Base-by-base conservation (phyloP, 2,329 filamentous ascomycete genomes). In the Scytalidium sp. region DNA sequence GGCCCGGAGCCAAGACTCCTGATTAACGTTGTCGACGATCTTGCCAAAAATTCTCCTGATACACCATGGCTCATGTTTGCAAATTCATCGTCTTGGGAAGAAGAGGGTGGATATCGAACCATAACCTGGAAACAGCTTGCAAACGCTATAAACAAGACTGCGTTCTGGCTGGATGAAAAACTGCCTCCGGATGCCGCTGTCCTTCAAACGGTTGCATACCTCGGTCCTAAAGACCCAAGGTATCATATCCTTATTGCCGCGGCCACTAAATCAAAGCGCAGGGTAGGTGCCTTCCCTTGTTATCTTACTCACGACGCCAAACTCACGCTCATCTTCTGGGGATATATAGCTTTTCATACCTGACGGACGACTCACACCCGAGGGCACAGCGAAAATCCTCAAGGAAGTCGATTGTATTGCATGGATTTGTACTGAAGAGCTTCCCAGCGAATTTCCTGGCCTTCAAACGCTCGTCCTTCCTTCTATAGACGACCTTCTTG, bases 401-500 rank as follows among this genome's bases (percentile, higher is more conserved):
- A 20, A 19, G 10, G 11, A 39, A 32, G 4, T 32, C n/a, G 6
- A 32, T 10, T 45, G 22, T 19, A 32, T 9, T n/a, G 23, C 15
- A 6, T 45, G 23, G n/a, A 45, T 45, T 17, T n/a, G 11, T 21
- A 45, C 43, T 3, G 8, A 45, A 8, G 43, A 45, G 17, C 11
- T 20, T 2, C 5, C 15, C 11, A 5, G 11, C 8, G 11, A 17
- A 15, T 15, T 32, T 29, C 23, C 23, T 5, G 17, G 9, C 6
- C 23, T 29, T 19, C 23, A 32, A 32, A 10, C 21, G 11, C 8
- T 32, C 4, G 23, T 19, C n/a, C 23, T 50, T 27, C 48, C 48
- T 25, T 41, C n/a, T 21, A 19, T 41, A 20, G 46, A 45, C 41
- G 27, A 47, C 20, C 23, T 50, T 42, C 29, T 36, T 19, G 27